Base-by-base conservation (phyloP, 176 grass and related monocot species). In the Oryza nivara region DNA sequence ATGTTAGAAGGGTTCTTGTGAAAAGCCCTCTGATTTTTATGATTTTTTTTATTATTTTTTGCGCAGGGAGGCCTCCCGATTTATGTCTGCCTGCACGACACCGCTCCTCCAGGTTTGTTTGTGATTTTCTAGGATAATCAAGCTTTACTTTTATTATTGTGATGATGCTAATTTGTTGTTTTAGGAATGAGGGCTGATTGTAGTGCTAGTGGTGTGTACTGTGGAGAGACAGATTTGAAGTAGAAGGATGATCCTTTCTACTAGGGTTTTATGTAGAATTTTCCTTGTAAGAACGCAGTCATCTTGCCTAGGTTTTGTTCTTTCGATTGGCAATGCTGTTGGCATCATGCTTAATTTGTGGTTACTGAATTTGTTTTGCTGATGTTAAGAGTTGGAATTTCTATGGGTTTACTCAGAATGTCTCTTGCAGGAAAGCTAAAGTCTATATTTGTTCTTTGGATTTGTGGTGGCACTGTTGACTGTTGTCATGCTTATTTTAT, bases 11-110 rank as follows among this genome's bases (percentile, higher is more conserved):
- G 36, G 26, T 66, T 64, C 32, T 40, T 36, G 25, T 44, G 14
- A 22, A 22, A 2, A 11, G 73, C 46, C 46, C 58, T 65, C 26
- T 43, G 38, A 16, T 54, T 15, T 41, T 52, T 60, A 17, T 19
- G 54, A n/a, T n/a, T 44, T 65, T 14, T 54, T 65, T 35, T 5
- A 35, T 28, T 28, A 2, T 32, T 36, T 38, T 54, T 65, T 34
- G 60, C 17, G 56, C 80, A 83, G 86, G 86, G 86, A 44, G 80
- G 86, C 3, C 56, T 88, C 67, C 81, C 44, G 30, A 51, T 88
- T 35, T 88, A 88, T 72, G 25, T 88, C 26, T 88, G 86, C 36
- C 65, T 82, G 7, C 80, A 88, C 67, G 73, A 88, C 32, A 83
- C 86, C 16, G 16, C 79, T 72, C 80, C 86, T 66, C 86, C 80